Evolutionary conservation across 2,329 filamentous ascomycete species (phyloP).

Genomic region (Mycosphaerella sp.): DNA sequence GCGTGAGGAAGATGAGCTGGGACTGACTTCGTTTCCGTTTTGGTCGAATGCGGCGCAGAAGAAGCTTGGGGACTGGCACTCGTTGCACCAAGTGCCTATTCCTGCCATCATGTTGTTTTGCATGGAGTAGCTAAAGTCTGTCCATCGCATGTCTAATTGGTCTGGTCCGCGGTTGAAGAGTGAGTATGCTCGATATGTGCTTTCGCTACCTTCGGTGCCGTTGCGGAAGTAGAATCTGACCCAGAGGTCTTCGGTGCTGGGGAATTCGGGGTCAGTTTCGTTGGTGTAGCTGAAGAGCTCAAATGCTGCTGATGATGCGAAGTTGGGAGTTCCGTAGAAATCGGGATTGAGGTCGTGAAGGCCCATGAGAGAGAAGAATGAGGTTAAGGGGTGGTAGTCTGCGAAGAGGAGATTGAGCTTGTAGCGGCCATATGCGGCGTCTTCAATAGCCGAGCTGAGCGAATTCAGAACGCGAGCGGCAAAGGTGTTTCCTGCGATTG

Average conservation of each 20-base stretch:
- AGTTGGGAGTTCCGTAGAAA: slow-evolving; percentile 47
- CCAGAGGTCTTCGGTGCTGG: slow-evolving; percentile 43
- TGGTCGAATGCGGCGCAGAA: slow-evolving; percentile 47
- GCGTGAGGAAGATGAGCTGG: not conserved
- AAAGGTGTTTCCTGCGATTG: slow-evolving; percentile 36
- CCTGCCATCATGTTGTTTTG: slow-evolving; percentile 39
- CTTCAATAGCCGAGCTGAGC: slow-evolving; percentile 30
- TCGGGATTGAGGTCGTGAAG: slow-evolving; percentile 38
- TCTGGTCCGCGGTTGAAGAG: slow-evolving; percentile 47
- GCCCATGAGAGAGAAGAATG: slow-evolving; percentile 45
- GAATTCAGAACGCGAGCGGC: slow-evolving; percentile 32
- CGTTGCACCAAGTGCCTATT: slow-evolving; percentile 49
- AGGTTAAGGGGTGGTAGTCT: slow-evolving; percentile 45
- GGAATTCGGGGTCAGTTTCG: slow-evolving; percentile 23
- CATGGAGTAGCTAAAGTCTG: slow-evolving; percentile 46
- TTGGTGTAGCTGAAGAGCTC: slow-evolving; percentile 47
- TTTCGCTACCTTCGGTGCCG: slow-evolving; percentile 39
- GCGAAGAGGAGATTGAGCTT: slow-evolving; percentile 43
- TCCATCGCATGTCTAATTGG: slow-evolving; percentile 44
- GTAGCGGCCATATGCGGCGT: slow-evolving; percentile 23
- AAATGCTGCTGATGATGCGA: slow-evolving; percentile 46
- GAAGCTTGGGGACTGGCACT: slow-evolving; percentile 37
- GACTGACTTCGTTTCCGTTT: slow-evolving; percentile 6
- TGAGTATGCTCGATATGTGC: slow-evolving; percentile 40
- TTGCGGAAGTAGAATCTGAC: slow-evolving; percentile 55